Evolutionary conservation across 345 rosid species (phyloP), one percentile per base, ranked within the genome.

Genomic region (Eucalyptus cloeziana): DNA sequence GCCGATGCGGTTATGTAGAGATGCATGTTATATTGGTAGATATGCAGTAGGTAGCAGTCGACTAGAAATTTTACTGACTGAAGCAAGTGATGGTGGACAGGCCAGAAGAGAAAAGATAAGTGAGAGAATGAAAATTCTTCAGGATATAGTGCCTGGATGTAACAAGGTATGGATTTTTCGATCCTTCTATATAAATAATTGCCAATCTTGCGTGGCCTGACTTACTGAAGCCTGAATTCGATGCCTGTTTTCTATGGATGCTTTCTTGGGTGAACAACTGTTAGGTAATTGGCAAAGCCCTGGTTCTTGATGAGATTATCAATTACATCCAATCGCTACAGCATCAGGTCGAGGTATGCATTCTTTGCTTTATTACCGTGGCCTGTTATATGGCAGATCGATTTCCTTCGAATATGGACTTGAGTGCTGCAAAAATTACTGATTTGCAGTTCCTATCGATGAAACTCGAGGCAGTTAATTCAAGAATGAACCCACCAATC

Each of bases 41-140:
- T 43, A 47, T 60, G 62, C 6, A 47, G 14, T 27, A 31, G 25
- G 21, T 15, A 76, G 45, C 83, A 76, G 11, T 21, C 47, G 83
- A 21, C 27, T 76, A 76, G 83, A 76, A 19, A 37, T 50, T 76
- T 40, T 49, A 30, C 91, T 88, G 89, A 50, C 91, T 89, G 87
- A 92, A 90, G 85, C 49, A 40, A 86, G 81, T 79, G 90, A 67
- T 89, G 71, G 50, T 90, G 90, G 56, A 89, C 90, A 97, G 98
- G 99, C 97, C 76, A 95, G 98, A 93, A 95, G 99, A 94, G 98
- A 97, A 90, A 97, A 97, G 90, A 96, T 97, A 86, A 93, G 99
- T 31, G 99, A 97, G 89, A 93, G 98, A 93, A 97, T 97, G 98
- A 97, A 94, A 92, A 95, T 95, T 91, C 97, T 95, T 87, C 98